Percentiles rank a stretch among this genome's conserved stretches.
phyloP scores from a whole-genome alignment of 441 rosid species.

The Pelargonium fulgidum region DNA sequence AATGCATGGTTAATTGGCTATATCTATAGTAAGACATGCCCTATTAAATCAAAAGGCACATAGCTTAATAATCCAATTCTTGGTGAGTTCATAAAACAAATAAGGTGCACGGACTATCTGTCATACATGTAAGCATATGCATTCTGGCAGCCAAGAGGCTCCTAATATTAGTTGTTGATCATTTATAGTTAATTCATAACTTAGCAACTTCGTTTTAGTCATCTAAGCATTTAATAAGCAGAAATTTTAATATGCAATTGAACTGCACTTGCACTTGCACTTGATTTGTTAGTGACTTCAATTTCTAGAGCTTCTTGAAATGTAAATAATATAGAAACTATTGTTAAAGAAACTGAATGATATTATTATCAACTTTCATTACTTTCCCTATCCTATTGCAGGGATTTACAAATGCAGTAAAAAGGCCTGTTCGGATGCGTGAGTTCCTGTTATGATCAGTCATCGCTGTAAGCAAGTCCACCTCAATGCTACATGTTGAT shows the following conservation, averaged over 20 bases:
- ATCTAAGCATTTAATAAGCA: not conserved
- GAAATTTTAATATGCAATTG: not conserved
- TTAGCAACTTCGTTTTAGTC: not conserved
- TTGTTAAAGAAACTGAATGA: not conserved
- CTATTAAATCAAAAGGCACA: no score
- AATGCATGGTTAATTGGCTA: no score
- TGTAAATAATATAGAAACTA: not conserved
- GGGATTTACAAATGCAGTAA: slow-evolving; percentile 92
- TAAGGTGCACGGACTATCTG: no score
- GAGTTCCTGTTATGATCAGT: slow-evolving; percentile 51
- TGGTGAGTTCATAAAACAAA: no score
- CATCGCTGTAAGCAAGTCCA: not conserved
- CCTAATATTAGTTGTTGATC: not conserved
- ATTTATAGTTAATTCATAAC: not conserved
- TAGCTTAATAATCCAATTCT: no score
- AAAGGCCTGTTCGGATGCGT: slow-evolving; percentile 77
- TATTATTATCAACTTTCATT: not conserved
- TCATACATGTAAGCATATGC: no score
- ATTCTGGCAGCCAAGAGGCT: not conserved
- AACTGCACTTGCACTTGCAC: not conserved
- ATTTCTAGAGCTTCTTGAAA: not conserved
- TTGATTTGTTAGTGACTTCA: not conserved
- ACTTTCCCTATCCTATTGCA: slow-evolving; percentile 21
- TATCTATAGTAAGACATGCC: no score
- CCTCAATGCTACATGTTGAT: not conserved